These are phyloP conservation scores for Yamadazyma epiphylla DNA, from an alignment of 1,139 yeast species.

Conservation along the genomic window DNA sequence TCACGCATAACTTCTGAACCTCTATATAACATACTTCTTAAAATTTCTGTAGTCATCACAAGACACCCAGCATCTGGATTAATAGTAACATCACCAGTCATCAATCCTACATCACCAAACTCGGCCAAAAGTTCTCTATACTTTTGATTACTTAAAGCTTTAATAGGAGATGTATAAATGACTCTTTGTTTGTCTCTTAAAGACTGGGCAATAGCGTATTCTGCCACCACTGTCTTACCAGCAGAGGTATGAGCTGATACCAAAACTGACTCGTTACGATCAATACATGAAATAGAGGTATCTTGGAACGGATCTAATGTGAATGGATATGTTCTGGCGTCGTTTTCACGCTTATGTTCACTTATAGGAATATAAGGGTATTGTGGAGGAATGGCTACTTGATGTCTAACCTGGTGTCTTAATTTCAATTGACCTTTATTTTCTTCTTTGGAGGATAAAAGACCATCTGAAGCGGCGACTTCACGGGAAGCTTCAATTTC, in stretches of 20 bases:
- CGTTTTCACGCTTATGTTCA: constrained; percentile 67
- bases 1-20: constrained; percentile 96
- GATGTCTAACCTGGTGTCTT: constrained; percentile 94
- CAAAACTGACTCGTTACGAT: constrained; percentile 90
- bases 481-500: constrained; percentile 91
- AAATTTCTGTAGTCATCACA: constrained; percentile 97
- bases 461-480: constrained; percentile 75
- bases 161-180: constrained; percentile 95
- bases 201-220: constrained; percentile 96
- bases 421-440: constrained; percentile 58
- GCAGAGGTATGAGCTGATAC: constrained; percentile 99
- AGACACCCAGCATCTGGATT: constrained; percentile 96
- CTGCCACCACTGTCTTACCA: constrained; percentile 98
- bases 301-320: constrained; percentile 94
- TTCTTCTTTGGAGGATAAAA: constrained; percentile 39
- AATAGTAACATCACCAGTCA: constrained; percentile 97
- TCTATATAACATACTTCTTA: constrained; percentile 86
- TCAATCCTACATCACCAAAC: constrained; percentile 93
- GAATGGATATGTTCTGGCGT: constrained; percentile 90
- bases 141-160: constrained; percentile 94
- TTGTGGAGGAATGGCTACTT: constrained; percentile 92
- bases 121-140: constrained; percentile 89
- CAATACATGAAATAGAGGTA: constrained; percentile 91
- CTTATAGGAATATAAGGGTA: constrained; percentile 86
- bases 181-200: constrained; percentile 87